Percentiles rank a stretch among this genome's conserved stretches.
Evolutionary conservation across 2,329 filamentous ascomycete species (phyloP).

Genomic region (Nemania serpens): DNA sequence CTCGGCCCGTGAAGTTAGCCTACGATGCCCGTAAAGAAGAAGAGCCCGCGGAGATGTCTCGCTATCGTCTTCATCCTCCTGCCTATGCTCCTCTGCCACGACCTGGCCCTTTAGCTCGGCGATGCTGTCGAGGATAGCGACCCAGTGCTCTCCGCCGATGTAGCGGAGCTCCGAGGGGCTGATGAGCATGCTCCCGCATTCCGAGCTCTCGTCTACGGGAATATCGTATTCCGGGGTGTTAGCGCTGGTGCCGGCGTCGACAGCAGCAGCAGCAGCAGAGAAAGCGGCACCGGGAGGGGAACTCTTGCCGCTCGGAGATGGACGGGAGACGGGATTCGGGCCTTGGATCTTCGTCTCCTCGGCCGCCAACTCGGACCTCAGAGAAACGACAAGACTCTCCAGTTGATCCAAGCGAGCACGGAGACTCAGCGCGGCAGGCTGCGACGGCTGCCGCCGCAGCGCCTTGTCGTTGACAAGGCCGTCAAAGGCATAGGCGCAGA

Average conservation of each 20-base stretch:
- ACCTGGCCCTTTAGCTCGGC: constrained; percentile 5
- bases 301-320: not conserved
- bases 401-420: not conserved
- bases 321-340: not conserved
- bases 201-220: not conserved
- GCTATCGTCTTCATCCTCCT: not conserved
- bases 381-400: constrained; percentile 3
- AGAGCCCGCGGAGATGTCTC: not conserved
- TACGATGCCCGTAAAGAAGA: not conserved
- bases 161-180: not conserved
- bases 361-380: not conserved
- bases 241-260: not conserved
- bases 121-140: constrained; percentile 6
- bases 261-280: not conserved
- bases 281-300: not conserved
- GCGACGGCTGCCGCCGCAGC: not conserved
- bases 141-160: constrained; percentile 7
- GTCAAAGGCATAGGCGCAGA: constrained; percentile 6
- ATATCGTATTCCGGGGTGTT: not conserved
- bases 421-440: not conserved
- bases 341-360: not conserved
- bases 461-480: not conserved
- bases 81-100: not conserved
- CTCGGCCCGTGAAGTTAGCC: constrained; percentile 28
- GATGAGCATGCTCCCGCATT: constrained; percentile 3